Evolutionary conservation across 2,329 filamentous ascomycete species (phyloP), one percentile per base, ranked within the genome.

Genomic region (Fusarium incarnatum): DNA sequence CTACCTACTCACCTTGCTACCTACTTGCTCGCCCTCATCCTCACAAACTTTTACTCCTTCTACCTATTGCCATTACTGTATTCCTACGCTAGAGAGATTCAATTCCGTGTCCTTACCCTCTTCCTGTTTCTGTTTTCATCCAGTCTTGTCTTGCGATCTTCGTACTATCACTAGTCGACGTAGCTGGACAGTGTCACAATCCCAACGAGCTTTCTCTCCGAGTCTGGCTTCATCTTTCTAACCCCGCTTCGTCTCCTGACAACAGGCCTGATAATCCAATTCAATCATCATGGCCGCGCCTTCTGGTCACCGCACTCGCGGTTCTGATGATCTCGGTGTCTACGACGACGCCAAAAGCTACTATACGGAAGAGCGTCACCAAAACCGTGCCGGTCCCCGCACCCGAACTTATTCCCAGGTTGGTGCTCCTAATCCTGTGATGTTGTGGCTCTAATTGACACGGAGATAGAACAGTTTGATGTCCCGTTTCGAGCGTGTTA

Each of bases 331-430:
- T 63, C 84, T 85, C 49, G 77, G 81, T 30, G 83, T 88, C 49
- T 88, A 81, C 69, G 86, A 87, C 64, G 86, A 88, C 79, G 87
- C 87, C 62, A 84, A 83, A 75, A 88, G 86, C 25, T 89, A 89
- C 75, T 89, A 89, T 69, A 80, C 85, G 34, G 84, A 85, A 25
- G 86, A 88, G 37, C 84, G 86, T 56, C 85, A 87, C 57, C 85
- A 87, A 68, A 78, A 78, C 58, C 83, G 84, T 71, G 83, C 79
- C 54, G 85, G 86, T 23, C 79, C 81, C 42, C 83, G 87, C 53
- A 86, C 84, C 20, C 83, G 86, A 64, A 89, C 87, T 23, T 88
- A 85, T 70, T 88, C 87, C 5, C 86, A 87, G 80, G 85, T 86
- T 77, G 52, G 77, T 56, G 32, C 50, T 48, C 12, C 34, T 20